Conservation (phyloP, 176 grass and related monocot genomes). For the Cocos nucifera region DNA sequence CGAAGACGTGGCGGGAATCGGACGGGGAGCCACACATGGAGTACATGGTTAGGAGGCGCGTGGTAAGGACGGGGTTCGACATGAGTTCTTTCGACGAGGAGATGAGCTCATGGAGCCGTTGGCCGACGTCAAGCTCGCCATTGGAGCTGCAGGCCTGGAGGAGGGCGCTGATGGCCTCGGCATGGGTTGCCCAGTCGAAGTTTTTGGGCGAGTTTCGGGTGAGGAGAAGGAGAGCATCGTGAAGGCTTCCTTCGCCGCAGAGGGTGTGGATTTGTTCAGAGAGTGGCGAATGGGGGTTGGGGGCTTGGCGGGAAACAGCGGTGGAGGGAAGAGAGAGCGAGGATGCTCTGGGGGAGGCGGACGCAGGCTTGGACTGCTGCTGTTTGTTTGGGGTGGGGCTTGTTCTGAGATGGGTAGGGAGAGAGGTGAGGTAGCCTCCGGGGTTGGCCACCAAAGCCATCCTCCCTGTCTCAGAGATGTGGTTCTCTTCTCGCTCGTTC, state of each 20-base stretch:
- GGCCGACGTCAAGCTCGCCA: constrained; percentile 17
- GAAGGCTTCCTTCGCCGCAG: constrained; percentile 5
- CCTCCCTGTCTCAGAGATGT: too few relatives aligned
- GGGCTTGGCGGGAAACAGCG: neutral
- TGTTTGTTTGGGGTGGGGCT: neutral
- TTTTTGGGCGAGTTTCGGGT: neutral
- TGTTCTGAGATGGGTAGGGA: neutral
- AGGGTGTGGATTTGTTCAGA: neutral
- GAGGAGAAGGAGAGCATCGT: constrained; percentile 19
- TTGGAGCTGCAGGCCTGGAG: constrained; percentile 18
- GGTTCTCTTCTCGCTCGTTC: too few relatives aligned
- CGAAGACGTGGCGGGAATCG: constrained; percentile 19
- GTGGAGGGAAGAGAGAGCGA: neutral
- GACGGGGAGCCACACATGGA: constrained; percentile 20
- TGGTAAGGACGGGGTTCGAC: constrained; percentile 30
- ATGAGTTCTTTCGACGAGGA: constrained; percentile 11
- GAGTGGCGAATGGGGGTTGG: too few relatives aligned
- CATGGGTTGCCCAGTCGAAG: neutral
- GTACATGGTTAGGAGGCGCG: constrained; percentile 43
- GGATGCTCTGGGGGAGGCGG: neutral
- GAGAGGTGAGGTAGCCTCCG: neutral
- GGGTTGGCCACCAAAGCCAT: neutral
- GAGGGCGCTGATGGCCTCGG: constrained; percentile 15
- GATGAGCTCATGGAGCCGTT: constrained; percentile 21
- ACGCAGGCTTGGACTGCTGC: neutral